Conservation (phyloP, 1,284 basidiomycete species). For the Xerocomus cyaneibrunnescens region DNA sequence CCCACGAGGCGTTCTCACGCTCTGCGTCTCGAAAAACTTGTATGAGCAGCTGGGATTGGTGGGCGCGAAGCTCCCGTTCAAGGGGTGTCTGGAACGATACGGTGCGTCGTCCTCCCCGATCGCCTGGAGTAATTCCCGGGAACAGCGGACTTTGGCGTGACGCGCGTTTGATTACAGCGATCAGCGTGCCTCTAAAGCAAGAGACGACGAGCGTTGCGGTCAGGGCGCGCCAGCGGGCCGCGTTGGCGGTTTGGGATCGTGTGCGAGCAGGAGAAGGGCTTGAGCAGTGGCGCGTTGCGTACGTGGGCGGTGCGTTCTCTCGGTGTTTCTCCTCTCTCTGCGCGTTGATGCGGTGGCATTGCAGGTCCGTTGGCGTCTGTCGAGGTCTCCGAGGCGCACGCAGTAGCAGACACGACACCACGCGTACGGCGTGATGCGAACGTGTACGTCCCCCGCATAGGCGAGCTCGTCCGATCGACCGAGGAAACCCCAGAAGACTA, state of each 20-base stretch:
- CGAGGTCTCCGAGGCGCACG: not conserved
- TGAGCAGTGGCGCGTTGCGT: constrained; percentile 47
- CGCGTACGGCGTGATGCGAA: constrained; percentile 26
- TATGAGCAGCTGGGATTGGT: constrained; percentile 59
- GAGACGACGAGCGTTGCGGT: constrained; percentile 35
- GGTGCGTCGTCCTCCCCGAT: constrained; percentile 39
- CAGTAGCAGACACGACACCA: constrained; percentile 7
- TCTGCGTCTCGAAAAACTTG: constrained; percentile 52
- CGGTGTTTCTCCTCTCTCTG: not conserved
- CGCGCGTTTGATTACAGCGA: constrained; percentile 36
- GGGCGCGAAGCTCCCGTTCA: constrained; percentile 51
- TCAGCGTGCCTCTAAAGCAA: constrained; percentile 44
- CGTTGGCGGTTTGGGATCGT: constrained; percentile 43
- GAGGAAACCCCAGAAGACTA: constrained; percentile 43
- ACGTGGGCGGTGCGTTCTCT: constrained; percentile 18
- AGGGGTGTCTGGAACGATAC: constrained; percentile 44
- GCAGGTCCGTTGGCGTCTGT: constrained; percentile 1
- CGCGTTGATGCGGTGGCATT: not conserved
- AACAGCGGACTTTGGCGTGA: not conserved
- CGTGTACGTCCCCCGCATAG: constrained; percentile 37
- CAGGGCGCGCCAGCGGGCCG: constrained; percentile 36
- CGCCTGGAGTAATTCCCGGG: not conserved
- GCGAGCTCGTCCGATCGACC: constrained; percentile 30
- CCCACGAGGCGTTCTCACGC: constrained; percentile 51
- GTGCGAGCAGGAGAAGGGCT: constrained; percentile 34